A percentile compares a stretch with the other conserved stretches of the same genome.
Evolutionary conservation across 495 filamentous ascomycete species (phyloP).

Genomic region (Annulohypoxylon bovei): DNA sequence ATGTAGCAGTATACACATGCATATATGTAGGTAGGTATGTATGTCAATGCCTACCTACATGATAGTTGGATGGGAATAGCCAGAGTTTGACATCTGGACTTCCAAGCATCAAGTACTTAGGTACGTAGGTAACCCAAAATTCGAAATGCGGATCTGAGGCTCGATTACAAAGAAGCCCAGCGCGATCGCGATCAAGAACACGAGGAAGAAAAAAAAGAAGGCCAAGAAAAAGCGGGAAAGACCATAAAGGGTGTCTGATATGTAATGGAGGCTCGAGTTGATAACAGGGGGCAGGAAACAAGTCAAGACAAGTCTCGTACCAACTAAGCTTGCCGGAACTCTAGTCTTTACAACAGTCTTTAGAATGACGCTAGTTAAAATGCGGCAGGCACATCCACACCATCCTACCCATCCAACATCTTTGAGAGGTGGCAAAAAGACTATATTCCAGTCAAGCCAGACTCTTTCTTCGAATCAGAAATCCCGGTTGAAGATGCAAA

Average conservation of each 20-base stretch:
- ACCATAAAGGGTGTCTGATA: conserved; percentile 7
- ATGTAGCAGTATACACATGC: not conserved
- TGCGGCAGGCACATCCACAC: conserved; percentile 38
- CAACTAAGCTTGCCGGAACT: not conserved
- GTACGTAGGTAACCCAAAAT: not conserved
- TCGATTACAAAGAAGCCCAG: conserved; percentile 25
- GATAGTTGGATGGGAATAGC: conserved; percentile 1
- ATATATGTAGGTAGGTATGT: not conserved
- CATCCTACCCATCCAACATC: conserved; percentile 36
- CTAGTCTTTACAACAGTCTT: not conserved
- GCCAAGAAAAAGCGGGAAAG: conserved; percentile 19
- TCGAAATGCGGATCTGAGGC: conserved; percentile 11
- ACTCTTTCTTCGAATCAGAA: conserved; percentile 39
- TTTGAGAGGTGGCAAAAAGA: conserved; percentile 39
- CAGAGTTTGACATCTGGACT: conserved; percentile 12
- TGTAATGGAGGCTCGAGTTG: conserved; percentile 32
- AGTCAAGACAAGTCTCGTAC: conserved; percentile 18
- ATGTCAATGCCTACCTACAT: not conserved
- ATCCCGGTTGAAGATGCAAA: conserved; percentile 21
- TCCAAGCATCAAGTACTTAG: not conserved
- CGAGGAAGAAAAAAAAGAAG: conserved; percentile 4
- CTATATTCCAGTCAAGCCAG: conserved; percentile 13
- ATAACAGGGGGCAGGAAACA: conserved; percentile 16
- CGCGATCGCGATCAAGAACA: conserved; percentile 32
- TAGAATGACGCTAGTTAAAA: conserved; percentile 32